A percentile compares a stretch with the other conserved stretches of the same genome.
These are phyloP conservation scores for Arxiozyma slooffiae DNA, from an alignment of 1,139 yeast species.

Conservation along the genomic window DNA sequence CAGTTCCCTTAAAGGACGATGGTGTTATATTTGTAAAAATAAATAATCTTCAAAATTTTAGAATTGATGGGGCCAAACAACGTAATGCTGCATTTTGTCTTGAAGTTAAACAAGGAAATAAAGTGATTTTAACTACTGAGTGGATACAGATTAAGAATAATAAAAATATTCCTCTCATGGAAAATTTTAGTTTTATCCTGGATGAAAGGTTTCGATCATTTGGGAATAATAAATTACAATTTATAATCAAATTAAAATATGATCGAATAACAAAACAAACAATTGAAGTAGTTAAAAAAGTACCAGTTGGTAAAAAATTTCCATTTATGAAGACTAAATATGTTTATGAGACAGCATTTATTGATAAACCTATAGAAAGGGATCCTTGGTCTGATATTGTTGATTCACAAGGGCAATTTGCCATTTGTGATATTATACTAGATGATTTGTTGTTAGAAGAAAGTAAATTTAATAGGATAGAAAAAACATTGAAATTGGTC, in stretches of 20 bases:
- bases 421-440: slow-evolving; percentile 59
- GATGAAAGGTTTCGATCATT: slow-evolving; percentile 11
- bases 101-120: slow-evolving; percentile 80
- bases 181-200: slow-evolving; percentile 70
- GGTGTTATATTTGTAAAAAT: slow-evolving; percentile 70
- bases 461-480: slow-evolving; percentile 12
- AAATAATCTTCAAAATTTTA: slow-evolving; percentile 46
- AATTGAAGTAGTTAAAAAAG: slow-evolving; percentile 51
- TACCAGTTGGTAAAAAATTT: slow-evolving; percentile 28
- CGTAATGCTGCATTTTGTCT: slow-evolving; percentile 58
- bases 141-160: slow-evolving; percentile 39
- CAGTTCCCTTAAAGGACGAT: slow-evolving; percentile 21
- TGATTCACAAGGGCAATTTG: slow-evolving; percentile 83
- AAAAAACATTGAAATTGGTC: slow-evolving; percentile 27
- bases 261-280: slow-evolving; percentile 42
- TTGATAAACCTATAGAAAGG: slow-evolving; percentile 38
- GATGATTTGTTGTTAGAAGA: slow-evolving; percentile 31
- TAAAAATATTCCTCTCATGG: slow-evolving; percentile 43
- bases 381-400: slow-evolving; percentile 48
- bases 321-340: slow-evolving; percentile 33
- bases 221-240: slow-evolving; percentile 41
- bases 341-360: slow-evolving; percentile 38
- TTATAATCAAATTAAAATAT: slow-evolving; percentile 61
- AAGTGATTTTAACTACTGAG: slow-evolving; percentile 61
- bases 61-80: slow-evolving; percentile 45